Conservation (phyloP, 768 basidiomycete genomes). For the Paxillus ammoniavirescens region DNA sequence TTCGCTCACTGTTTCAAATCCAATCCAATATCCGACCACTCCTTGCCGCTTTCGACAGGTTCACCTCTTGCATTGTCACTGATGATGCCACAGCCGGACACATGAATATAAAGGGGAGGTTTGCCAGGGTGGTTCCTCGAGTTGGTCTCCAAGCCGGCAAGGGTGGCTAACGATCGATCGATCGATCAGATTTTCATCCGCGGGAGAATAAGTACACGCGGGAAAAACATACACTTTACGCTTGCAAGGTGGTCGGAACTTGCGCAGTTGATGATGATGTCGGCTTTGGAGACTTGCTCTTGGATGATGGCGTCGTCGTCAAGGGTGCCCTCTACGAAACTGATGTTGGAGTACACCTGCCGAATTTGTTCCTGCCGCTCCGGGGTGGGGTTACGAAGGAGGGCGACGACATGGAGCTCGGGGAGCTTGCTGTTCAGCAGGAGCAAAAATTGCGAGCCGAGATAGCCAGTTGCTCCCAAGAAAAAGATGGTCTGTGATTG, state of each 20-base stretch:
- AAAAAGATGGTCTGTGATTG: constrained; percentile 33
- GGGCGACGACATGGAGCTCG: constrained; percentile 33
- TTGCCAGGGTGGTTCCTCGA: constrained; percentile 34
- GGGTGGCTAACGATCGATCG: constrained; percentile 28
- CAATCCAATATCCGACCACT: constrained; percentile 36
- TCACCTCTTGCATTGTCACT: constrained; percentile 43
- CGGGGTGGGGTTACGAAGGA: constrained; percentile 34
- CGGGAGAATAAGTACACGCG: background rate
- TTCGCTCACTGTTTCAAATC: too few relatives aligned
- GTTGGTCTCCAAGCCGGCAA: constrained; percentile 37
- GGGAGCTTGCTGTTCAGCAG: constrained; percentile 33
- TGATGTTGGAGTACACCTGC: constrained; percentile 33
- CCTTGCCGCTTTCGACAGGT: constrained; percentile 28
- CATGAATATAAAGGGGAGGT: constrained; percentile 36
- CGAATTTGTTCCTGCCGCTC: constrained; percentile 32
- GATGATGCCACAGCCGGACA: constrained; percentile 41
- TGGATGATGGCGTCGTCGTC: constrained; percentile 24
- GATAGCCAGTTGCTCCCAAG: constrained; percentile 44
- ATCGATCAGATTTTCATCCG: background rate
- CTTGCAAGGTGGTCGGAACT: constrained; percentile 32
- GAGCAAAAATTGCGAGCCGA: constrained; percentile 40
- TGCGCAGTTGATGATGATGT: too few relatives aligned
- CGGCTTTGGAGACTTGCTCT: too few relatives aligned
- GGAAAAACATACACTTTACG: constrained; percentile 27
- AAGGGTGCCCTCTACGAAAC: constrained; percentile 37